Base-by-base conservation (phyloP, 768 basidiomycete species). In the Boletus rubescentipes region DNA sequence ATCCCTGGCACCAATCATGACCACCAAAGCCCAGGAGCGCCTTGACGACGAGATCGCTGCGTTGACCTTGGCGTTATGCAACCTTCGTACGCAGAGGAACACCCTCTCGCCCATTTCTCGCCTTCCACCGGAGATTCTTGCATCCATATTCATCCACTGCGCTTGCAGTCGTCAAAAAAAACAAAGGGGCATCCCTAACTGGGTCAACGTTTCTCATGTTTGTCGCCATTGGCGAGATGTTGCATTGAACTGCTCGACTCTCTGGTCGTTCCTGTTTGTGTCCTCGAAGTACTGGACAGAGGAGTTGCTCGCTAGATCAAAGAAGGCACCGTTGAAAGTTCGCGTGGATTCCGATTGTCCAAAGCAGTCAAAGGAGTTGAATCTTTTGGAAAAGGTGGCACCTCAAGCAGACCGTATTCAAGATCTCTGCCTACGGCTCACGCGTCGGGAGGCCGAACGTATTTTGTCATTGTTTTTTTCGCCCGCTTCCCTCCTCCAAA, bases 301-400 rank as follows among this genome's bases (percentile, higher is more conserved):
- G 49, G 77, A 76, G 59, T 75, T 80, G 69, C 54, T 81, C 23
- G 63, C 60, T 34, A 71, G 79, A 20, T 81, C 80, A 4, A 79
- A 77, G 58, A 72, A 64, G 63, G 72, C 72, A 15, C 67, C 71
- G 31, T 40, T 68, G 38, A 53, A 53, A 32, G 45, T 68, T 30
- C n/a, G 47, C 35, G 29, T 46, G 4, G 62, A 66, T 63, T 75
- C 21, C 52, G 64, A 40, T 53, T 76, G 47, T 67, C 62, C 47
- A 20, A 52, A 67, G 60, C 26, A 57, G 59, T 53, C 41, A 67
- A 39, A 51, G 61, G 31, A 68, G 61, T 52, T 49, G 62, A 8
- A 67, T 66, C 14, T 72, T 65, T 10, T 77, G 26, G 65, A 65
- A 34, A 65, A 62, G 29, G 66, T 69, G 30, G 61, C 73, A 52